Conservation (phyloP, 179 eudicot genomes). For the Beta macrorhiza region DNA sequence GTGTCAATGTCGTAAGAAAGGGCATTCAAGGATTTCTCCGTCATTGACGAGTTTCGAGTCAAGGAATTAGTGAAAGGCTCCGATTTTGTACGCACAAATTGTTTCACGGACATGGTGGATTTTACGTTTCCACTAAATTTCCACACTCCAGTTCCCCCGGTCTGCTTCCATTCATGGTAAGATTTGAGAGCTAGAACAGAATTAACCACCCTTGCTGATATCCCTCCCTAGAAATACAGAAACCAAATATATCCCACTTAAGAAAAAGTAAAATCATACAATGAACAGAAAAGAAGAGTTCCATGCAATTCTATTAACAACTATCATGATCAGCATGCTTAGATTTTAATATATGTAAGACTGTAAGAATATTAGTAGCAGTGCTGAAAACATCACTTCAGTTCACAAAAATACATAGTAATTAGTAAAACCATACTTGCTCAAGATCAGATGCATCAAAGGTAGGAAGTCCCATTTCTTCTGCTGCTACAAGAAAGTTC, state of each 20-base stretch:
- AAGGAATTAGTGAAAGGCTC: conserved; percentile 77
- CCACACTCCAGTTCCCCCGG: conserved; percentile 80
- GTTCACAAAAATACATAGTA: neutral
- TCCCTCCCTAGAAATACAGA: conserved; percentile 64
- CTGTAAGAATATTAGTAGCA: neutral
- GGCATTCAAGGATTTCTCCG: conserved; percentile 53
- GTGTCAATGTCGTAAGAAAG: conserved; percentile 41
- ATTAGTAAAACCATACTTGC: conserved; percentile 44
- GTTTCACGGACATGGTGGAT: conserved; percentile 58
- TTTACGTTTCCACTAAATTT: conserved; percentile 81
- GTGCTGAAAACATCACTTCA: neutral
- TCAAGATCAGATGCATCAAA: conserved; percentile 97
- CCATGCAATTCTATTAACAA: neutral
- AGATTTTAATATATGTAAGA: neutral
- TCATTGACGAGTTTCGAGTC: conserved; percentile 50
- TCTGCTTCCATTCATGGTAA: conserved; percentile 78
- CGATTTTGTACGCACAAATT: conserved; percentile 72
- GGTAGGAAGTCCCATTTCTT: conserved; percentile 76
- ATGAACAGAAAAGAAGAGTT: conserved; percentile 6
- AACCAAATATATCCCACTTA: conserved; percentile 8
- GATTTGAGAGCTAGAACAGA: conserved; percentile 86
- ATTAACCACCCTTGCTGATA: conserved; percentile 82
- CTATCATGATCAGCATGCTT: neutral
- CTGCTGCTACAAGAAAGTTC: conserved; percentile 78
- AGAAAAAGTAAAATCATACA: neutral